phyloP scores from a whole-genome alignment of 1,284 basidiomycete species.

The Apiotrichum brassicae region DNA sequence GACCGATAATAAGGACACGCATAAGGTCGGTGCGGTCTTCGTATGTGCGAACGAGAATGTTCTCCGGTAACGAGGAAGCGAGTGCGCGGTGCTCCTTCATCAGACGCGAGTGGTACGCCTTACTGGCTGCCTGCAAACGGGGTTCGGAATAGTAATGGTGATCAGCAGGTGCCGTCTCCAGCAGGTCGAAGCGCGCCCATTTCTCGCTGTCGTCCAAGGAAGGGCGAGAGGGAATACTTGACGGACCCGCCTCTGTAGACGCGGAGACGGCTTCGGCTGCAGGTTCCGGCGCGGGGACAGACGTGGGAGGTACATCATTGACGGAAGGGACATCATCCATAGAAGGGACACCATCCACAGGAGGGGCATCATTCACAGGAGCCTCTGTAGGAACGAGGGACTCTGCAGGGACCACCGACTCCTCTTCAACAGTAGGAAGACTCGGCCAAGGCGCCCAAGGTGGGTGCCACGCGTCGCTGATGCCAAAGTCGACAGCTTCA shows the following conservation, averaged over 20 bases:
- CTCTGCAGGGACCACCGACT: neutral
- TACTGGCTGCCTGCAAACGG: slow-evolving; percentile 55
- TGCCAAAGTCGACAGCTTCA: slow-evolving; percentile 2
- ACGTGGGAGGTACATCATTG: too few species aligned
- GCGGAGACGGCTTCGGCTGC: neutral
- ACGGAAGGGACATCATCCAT: slow-evolving; percentile 5
- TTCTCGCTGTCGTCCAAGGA: slow-evolving; percentile 19
- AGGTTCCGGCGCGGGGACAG: neutral
- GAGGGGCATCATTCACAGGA: neutral
- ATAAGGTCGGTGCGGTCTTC: slow-evolving; percentile 76
- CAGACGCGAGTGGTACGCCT: slow-evolving; percentile 66
- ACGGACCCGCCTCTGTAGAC: neutral
- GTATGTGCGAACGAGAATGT: slow-evolving; percentile 53
- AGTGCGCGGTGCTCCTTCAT: slow-evolving; percentile 78
- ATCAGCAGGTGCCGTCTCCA: slow-evolving; percentile 66
- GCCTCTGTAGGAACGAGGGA: neutral
- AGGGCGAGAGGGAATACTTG: neutral
- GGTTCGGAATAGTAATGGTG: slow-evolving; percentile 65
- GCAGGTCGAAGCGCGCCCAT: slow-evolving; percentile 72
- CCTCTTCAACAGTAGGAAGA: neutral
- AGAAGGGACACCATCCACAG: too few species aligned
- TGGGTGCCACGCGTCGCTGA: too few species aligned
- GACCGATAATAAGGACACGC: slow-evolving; percentile 82
- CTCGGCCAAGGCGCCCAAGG: neutral
- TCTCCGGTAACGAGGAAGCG: slow-evolving; percentile 61